Percentiles rank a stretch among this genome's conserved stretches.
phyloP scores from a whole-genome alignment of 306 rosid species.

The Psophocarpus tetragonolobus region DNA sequence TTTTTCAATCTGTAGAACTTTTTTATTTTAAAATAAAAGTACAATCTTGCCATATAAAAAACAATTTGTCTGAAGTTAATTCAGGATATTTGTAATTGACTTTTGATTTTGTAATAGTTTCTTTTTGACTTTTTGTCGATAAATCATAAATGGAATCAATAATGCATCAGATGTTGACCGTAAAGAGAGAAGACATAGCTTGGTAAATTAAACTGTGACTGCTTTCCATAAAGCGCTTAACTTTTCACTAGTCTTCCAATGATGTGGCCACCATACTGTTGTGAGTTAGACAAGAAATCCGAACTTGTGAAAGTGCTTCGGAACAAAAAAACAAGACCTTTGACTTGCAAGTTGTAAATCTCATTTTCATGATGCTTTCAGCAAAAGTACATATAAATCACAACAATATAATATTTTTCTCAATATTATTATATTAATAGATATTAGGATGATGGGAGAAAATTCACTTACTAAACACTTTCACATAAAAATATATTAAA shows the following conservation, averaged over 20 bases:
- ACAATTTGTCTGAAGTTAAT: background rate
- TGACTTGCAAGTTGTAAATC: background rate
- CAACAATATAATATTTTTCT: background rate
- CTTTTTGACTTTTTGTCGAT: background rate
- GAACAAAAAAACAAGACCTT: background rate
- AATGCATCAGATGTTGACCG: background rate
- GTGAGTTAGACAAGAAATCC: background rate
- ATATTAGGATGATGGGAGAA: background rate
- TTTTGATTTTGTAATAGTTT: background rate
- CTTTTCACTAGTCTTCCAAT: background rate
- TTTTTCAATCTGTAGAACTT: background rate
- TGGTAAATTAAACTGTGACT: background rate
- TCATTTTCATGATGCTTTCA: background rate
- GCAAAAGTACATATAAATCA: background rate
- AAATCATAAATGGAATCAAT: background rate
- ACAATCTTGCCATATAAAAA: background rate
- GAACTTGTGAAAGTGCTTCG: background rate
- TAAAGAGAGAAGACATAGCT: background rate
- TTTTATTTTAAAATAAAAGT: background rate
- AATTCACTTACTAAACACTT: background rate
- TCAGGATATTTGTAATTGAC: background rate
- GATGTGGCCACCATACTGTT: background rate
- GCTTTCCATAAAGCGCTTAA: background rate
- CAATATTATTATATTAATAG: background rate
- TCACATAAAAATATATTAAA: too few species aligned